Percentiles rank a stretch among this genome's conserved stretches.
Conservation (phyloP, 352 stramenopile genomes). For the Phytophthora pseudosyringae region DNA sequence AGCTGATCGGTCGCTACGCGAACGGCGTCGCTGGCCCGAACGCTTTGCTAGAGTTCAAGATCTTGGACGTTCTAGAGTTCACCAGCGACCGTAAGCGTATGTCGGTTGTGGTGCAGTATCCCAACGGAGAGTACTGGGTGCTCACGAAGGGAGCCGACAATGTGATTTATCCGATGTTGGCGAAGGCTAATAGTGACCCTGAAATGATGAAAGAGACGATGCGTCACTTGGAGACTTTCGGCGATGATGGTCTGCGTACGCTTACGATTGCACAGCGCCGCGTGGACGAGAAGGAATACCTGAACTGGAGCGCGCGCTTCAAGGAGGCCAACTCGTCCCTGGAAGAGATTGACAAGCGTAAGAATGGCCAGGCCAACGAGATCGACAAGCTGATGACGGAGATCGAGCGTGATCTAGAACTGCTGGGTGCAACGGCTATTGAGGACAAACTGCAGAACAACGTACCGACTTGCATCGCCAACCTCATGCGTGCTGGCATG, state of each 20-base stretch:
- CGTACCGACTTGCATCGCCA: slow-evolving; percentile 88
- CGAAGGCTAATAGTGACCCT: slow-evolving; percentile 59
- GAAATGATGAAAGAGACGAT: slow-evolving; percentile 67
- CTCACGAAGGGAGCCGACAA: slow-evolving; percentile 94
- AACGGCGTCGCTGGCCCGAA: slow-evolving; percentile 40
- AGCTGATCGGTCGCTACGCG: slow-evolving; percentile 39
- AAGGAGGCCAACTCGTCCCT: slow-evolving; percentile 70
- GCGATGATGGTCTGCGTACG: slow-evolving; percentile 84
- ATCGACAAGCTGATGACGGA: slow-evolving; percentile 79
- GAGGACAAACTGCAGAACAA: slow-evolving; percentile 94
- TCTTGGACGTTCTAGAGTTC: slow-evolving; percentile 97
- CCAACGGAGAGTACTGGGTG: slow-evolving; percentile 71
- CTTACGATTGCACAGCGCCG: slow-evolving; percentile 75
- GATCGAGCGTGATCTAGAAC: slow-evolving; percentile 81
- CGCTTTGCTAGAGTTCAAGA: slow-evolving; percentile 71
- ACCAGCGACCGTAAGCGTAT: slow-evolving; percentile 90
- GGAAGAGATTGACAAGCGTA: slow-evolving; percentile 85
- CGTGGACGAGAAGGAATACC: slow-evolving; percentile 67
- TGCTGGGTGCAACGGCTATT: slow-evolving; percentile 92
- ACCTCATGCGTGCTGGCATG: slow-evolving; percentile 88
- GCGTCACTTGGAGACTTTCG: slow-evolving; percentile 80
- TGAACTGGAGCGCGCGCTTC: slow-evolving; percentile 68
- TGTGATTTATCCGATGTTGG: slow-evolving; percentile 87
- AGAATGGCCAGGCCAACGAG: slow-evolving; percentile 64
- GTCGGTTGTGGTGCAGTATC: slow-evolving; percentile 78